Conservation (phyloP, 345 rosid genomes). For the Cardamine chenopodiifolia region DNA sequence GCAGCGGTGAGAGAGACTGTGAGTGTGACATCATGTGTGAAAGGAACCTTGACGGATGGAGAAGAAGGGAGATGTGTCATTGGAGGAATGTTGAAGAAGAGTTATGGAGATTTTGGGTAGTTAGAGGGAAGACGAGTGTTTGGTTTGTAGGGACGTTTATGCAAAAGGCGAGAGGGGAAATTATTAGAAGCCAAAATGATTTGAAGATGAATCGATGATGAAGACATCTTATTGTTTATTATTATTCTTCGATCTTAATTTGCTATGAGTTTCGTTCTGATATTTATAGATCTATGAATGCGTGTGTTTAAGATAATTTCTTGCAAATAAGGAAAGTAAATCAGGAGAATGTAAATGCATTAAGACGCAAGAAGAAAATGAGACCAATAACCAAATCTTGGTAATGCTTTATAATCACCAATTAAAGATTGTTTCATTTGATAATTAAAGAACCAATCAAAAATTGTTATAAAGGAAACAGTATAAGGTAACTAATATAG, state of each 20-base stretch:
- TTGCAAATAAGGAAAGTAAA: background rate
- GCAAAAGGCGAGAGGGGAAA: slow-evolving; percentile 37
- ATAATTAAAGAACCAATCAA: background rate
- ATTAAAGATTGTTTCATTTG: background rate
- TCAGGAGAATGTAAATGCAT: slow-evolving; percentile 11
- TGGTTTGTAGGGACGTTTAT: slow-evolving; percentile 44
- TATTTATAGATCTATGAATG: background rate
- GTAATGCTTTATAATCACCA: slow-evolving; percentile 15
- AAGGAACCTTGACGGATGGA: slow-evolving; percentile 47
- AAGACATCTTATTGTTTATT: slow-evolving; percentile 26
- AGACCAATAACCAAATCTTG: slow-evolving; percentile 6
- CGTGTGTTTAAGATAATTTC: background rate
- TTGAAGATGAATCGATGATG: slow-evolving; percentile 15
- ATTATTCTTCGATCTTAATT: background rate
- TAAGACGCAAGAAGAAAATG: slow-evolving; percentile 1
- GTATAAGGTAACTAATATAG: background rate
- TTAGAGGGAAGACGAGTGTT: slow-evolving; percentile 53
- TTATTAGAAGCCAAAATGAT: slow-evolving; percentile 29
- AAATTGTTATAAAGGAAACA: background rate
- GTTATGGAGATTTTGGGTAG: slow-evolving; percentile 32
- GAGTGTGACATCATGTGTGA: slow-evolving; percentile 60
- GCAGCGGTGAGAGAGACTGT: slow-evolving; percentile 66
- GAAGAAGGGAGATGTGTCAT: slow-evolving; percentile 28
- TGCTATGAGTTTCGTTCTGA: background rate
- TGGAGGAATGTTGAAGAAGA: slow-evolving; percentile 13